Conservation (phyloP, 805 yeast species). For the Yarrowia deformans region DNA sequence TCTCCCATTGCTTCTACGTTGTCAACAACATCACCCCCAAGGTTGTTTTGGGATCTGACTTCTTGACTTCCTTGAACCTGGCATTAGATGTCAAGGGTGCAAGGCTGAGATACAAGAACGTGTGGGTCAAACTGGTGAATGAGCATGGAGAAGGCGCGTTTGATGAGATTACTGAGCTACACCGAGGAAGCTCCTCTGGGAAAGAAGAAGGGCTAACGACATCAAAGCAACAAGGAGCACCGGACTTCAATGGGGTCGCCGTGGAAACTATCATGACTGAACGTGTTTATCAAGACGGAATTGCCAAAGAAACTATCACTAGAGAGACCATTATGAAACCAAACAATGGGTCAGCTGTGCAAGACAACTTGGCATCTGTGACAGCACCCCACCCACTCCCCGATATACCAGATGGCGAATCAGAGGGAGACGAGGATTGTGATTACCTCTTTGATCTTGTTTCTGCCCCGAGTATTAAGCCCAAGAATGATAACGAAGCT, state of each 20-base stretch:
- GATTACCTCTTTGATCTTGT: slow-evolving; percentile 31
- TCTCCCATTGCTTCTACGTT: slow-evolving; percentile 28
- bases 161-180: slow-evolving; percentile 12
- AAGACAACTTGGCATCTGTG: neutral
- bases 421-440: slow-evolving; percentile 24
- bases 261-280: slow-evolving; percentile 21
- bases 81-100: slow-evolving; percentile 23
- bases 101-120: slow-evolving; percentile 23
- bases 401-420: neutral
- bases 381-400: slow-evolving; percentile 1
- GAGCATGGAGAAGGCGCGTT: slow-evolving; percentile 28
- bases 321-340: slow-evolving; percentile 16
- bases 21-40: slow-evolving; percentile 19
- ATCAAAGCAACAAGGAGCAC: neutral
- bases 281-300: slow-evolving; percentile 22
- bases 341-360: neutral
- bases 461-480: slow-evolving; percentile 13
- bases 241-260: slow-evolving; percentile 9
- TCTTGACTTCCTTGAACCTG: slow-evolving; percentile 14
- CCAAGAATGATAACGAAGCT: neutral
- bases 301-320: slow-evolving; percentile 17
- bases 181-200: neutral
- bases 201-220: neutral
- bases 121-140: slow-evolving; percentile 19
- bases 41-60: slow-evolving; percentile 21